Evolutionary conservation across 768 basidiomycete genomes (phyloP).

Genomic region (Tubosaeta brunneosetosa): DNA sequence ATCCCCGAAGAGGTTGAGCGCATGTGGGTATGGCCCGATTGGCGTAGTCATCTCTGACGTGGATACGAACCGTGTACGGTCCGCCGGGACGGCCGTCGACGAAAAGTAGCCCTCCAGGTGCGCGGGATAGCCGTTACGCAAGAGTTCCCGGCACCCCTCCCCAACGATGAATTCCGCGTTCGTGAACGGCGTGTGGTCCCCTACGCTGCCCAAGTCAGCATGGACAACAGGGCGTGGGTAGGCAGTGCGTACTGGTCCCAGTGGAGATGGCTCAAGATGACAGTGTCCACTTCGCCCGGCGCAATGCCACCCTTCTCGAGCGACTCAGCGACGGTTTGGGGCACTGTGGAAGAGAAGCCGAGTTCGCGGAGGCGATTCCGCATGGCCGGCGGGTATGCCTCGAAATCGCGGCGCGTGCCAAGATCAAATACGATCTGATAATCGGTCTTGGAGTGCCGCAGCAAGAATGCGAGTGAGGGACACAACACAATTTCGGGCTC

Average conservation of each 20-base stretch:
- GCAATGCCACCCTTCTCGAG: slow-evolving; percentile 45
- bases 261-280: slow-evolving; percentile 51
- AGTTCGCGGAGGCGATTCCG: slow-evolving; percentile 16
- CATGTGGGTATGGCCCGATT: slow-evolving; percentile 47
- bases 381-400: slow-evolving; percentile 36
- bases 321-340: slow-evolving; percentile 44
- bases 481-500: slow-evolving; percentile 24
- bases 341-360: slow-evolving; percentile 4
- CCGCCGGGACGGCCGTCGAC: slow-evolving; percentile 35
- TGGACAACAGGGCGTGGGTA: not conserved
- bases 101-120: slow-evolving; percentile 33
- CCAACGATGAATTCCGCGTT: slow-evolving; percentile 47
- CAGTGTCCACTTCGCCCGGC: slow-evolving; percentile 40
- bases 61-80: slow-evolving; percentile 37
- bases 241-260: slow-evolving; percentile 38
- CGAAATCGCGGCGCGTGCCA: slow-evolving; percentile 46
- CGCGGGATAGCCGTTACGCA: slow-evolving; percentile 40
- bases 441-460: slow-evolving; percentile 42
- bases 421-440: slow-evolving; percentile 51
- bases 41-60: slow-evolving; percentile 31
- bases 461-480: slow-evolving; percentile 50
- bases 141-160: slow-evolving; percentile 30
- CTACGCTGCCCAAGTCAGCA: slow-evolving; percentile 27
- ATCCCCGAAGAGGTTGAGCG: slow-evolving; percentile 52
- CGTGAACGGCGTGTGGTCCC: slow-evolving; percentile 43